Conservation (phyloP, 2,329 filamentous ascomycete species). For the Pyrenophora seminiperda region DNA sequence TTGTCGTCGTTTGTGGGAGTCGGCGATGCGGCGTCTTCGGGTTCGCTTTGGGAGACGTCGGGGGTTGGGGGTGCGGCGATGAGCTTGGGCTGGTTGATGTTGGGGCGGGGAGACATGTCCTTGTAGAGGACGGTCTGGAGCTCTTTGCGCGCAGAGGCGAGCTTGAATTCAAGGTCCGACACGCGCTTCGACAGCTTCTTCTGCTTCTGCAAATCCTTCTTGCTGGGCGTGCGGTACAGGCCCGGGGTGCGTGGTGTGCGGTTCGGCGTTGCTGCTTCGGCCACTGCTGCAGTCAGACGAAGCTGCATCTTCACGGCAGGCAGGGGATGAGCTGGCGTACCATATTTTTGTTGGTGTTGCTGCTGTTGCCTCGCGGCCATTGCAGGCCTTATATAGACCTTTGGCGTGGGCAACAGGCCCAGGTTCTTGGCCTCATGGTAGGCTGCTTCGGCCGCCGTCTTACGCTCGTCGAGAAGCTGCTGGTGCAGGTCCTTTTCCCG, state of each 20-base stretch:
- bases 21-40: constrained; percentile 31
- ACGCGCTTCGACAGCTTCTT: constrained; percentile 64
- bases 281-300: constrained; percentile 14
- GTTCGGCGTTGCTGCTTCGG: constrained; percentile 12
- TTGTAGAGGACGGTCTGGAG: constrained; percentile 56
- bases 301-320: constrained; percentile 8
- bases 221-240: constrained; percentile 57
- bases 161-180: constrained; percentile 64
- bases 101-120: constrained; percentile 49
- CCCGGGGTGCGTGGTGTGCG: constrained; percentile 30
- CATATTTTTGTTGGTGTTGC: no score
- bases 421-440: constrained; percentile 41
- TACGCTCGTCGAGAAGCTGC: constrained; percentile 31
- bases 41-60: constrained; percentile 27
- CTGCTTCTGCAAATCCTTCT: constrained; percentile 62
- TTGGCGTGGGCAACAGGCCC: constrained; percentile 42
- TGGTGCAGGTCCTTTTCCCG: constrained; percentile 17
- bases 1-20: constrained; percentile 19
- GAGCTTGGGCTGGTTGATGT: constrained; percentile 42
- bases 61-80: constrained; percentile 36
- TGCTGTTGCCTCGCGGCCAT: constrained; percentile 11
- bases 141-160: constrained; percentile 61
- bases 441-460: constrained; percentile 37
- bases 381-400: constrained; percentile 38
- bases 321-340: constrained; percentile 11